phyloP scores from a whole-genome alignment of 768 basidiomycete genomes.

The Trametes villosa region DNA sequence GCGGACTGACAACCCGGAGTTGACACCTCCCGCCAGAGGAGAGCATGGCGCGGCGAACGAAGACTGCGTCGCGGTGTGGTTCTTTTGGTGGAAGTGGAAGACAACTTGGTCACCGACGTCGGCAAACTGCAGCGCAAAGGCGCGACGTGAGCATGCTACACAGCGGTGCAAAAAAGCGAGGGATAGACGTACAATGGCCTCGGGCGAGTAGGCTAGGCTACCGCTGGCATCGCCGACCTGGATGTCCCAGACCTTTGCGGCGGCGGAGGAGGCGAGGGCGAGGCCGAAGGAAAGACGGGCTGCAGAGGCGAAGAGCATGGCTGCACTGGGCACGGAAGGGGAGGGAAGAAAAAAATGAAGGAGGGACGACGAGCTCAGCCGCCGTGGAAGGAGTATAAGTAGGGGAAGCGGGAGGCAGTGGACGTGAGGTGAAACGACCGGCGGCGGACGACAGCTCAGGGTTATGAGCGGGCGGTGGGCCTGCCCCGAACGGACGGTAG shows the following conservation, averaged over 20 bases:
- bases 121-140: constrained; percentile 41
- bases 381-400: constrained; percentile 28
- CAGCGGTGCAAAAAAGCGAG: background rate
- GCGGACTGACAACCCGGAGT: constrained; percentile 65
- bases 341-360: constrained; percentile 39
- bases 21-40: constrained; percentile 52
- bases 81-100: constrained; percentile 63
- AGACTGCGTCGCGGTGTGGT: constrained; percentile 43
- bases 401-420: constrained; percentile 29
- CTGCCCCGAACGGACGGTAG: constrained; percentile 19
- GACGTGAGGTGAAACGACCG: constrained; percentile 21
- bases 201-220: constrained; percentile 49
- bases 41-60: constrained; percentile 54
- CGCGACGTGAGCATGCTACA: background rate
- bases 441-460: constrained; percentile 4
- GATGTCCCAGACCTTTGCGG: constrained; percentile 55
- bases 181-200: constrained; percentile 50
- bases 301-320: constrained; percentile 19
- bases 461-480: constrained; percentile 15
- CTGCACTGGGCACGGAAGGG: constrained; percentile 4
- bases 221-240: constrained; percentile 55
- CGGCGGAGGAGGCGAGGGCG: constrained; percentile 53
- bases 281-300: constrained; percentile 47
- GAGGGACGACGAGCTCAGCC: constrained; percentile 41
- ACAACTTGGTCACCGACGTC: constrained; percentile 60